A percentile compares a stretch with the other conserved stretches of the same genome.
phyloP scores from a whole-genome alignment of 768 basidiomycete genomes.

The Clitopilus passeckerianus region DNA sequence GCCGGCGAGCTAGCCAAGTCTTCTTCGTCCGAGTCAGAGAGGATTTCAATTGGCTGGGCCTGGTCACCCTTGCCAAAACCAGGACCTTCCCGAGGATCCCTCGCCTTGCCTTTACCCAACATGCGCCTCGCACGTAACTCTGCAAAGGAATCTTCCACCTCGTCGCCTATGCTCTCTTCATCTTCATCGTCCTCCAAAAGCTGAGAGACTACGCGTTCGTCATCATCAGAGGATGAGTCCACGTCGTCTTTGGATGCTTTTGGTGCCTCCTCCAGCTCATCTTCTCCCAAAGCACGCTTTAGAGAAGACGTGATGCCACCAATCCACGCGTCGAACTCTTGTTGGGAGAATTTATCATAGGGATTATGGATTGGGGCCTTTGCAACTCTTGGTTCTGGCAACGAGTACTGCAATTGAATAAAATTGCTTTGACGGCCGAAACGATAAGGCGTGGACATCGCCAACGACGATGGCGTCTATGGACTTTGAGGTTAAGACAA shows the following conservation, averaged over 20 bases:
- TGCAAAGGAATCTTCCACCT: conserved; percentile 52
- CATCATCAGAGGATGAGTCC: conserved; percentile 5
- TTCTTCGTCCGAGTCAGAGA: conserved; percentile 27
- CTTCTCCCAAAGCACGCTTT: conserved; percentile 52
- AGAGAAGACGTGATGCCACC: conserved; percentile 55
- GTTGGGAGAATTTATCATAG: conserved; percentile 66
- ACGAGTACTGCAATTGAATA: conserved; percentile 7
- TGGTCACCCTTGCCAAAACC: conserved; percentile 36
- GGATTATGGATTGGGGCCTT: conserved; percentile 63
- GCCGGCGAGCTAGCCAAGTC: background rate
- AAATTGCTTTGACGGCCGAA: conserved; percentile 8
- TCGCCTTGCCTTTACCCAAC: conserved; percentile 49
- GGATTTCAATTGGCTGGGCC: conserved; percentile 44
- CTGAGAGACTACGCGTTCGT: conserved; percentile 13
- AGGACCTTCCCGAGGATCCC: conserved; percentile 58
- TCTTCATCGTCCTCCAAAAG: conserved; percentile 5
- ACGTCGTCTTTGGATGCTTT: background rate
- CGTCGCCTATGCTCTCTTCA: conserved; percentile 18
- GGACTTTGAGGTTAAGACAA: background rate
- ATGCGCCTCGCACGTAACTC: conserved; percentile 43
- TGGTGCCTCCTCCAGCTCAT: conserved; percentile 16
- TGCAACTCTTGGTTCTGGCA: conserved; percentile 10
- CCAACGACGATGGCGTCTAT: background rate
- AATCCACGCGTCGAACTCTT: conserved; percentile 71
- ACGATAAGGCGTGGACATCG: conserved; percentile 10